phyloP scores from a whole-genome alignment of 345 rosid genomes.

The Dipteronia sinensis region DNA sequence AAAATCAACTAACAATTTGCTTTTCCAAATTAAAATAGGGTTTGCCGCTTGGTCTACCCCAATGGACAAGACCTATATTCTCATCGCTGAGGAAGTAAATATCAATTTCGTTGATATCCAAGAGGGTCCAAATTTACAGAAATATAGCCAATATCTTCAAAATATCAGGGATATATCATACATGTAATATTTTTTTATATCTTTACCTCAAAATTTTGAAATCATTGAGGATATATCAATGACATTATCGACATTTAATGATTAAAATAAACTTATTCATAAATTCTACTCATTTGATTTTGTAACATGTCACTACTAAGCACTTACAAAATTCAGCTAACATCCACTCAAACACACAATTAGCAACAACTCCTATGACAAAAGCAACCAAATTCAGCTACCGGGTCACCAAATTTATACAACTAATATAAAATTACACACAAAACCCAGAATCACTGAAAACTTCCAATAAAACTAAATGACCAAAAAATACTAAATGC shows the following conservation, averaged over 20 bases:
- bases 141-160: too few species aligned
- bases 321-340: background rate
- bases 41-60: background rate
- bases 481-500: background rate
- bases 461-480: background rate
- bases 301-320: background rate
- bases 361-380: background rate
- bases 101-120: too few species aligned
- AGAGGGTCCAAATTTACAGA: too few species aligned
- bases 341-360: background rate
- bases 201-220: background rate
- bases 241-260: background rate
- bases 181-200: too few species aligned
- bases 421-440: background rate
- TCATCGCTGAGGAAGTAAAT: background rate
- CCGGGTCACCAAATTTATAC: background rate
- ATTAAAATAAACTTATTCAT: background rate
- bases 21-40: too few species aligned
- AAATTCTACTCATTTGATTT: background rate
- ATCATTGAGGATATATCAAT: background rate
- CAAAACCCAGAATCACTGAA: constrained; percentile 5
- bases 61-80: background rate
- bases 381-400: constrained; percentile 4
- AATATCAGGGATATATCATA: too few species aligned
- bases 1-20: background rate